Conservation (phyloP, 495 filamentous ascomycete species). For the Peziza echinospora region DNA sequence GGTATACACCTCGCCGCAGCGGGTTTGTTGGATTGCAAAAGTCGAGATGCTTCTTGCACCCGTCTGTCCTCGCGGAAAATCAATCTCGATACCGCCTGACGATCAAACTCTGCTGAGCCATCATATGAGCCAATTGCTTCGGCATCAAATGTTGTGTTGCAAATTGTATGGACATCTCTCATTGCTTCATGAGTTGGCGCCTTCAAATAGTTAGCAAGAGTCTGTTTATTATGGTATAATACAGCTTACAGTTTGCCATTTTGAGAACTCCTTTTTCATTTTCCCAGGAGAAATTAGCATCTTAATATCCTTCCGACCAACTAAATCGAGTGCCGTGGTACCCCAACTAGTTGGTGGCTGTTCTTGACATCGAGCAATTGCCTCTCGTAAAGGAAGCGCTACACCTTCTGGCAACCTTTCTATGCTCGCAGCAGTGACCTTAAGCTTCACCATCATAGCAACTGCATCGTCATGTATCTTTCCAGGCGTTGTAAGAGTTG, state of each 20-base stretch:
- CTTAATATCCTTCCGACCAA: slow-evolving; percentile 62
- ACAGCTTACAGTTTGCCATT: slow-evolving; percentile 16
- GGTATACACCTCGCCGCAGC: slow-evolving; percentile 55
- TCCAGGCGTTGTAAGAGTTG: slow-evolving; percentile 16
- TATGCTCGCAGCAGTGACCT: slow-evolving; percentile 34
- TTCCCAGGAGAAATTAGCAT: slow-evolving; percentile 37
- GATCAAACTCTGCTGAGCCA: slow-evolving; percentile 50
- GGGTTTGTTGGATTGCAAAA: slow-evolving; percentile 58
- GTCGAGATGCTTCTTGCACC: slow-evolving; percentile 52
- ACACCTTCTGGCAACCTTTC: slow-evolving; percentile 74
- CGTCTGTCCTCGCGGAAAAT: slow-evolving; percentile 84
- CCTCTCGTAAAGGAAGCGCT: slow-evolving; percentile 54
- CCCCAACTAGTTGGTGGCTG: slow-evolving; percentile 61
- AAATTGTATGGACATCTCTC: slow-evolving; percentile 55
- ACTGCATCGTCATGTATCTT: slow-evolving; percentile 29
- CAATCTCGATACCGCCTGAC: slow-evolving; percentile 54
- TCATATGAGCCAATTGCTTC: slow-evolving; percentile 40
- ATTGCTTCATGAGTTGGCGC: slow-evolving; percentile 40
- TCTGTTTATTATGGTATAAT: not conserved
- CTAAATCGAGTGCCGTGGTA: slow-evolving; percentile 43
- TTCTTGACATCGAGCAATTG: slow-evolving; percentile 60
- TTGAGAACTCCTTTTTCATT: slow-evolving; percentile 14
- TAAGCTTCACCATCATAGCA: slow-evolving; percentile 37
- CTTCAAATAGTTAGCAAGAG: slow-evolving; percentile 16
- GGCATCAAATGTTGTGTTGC: slow-evolving; percentile 35